Evolutionary conservation across 2,329 filamentous ascomycete genomes (phyloP), one percentile per base, ranked within the genome.

Genomic region (Huntiella savannae): DNA sequence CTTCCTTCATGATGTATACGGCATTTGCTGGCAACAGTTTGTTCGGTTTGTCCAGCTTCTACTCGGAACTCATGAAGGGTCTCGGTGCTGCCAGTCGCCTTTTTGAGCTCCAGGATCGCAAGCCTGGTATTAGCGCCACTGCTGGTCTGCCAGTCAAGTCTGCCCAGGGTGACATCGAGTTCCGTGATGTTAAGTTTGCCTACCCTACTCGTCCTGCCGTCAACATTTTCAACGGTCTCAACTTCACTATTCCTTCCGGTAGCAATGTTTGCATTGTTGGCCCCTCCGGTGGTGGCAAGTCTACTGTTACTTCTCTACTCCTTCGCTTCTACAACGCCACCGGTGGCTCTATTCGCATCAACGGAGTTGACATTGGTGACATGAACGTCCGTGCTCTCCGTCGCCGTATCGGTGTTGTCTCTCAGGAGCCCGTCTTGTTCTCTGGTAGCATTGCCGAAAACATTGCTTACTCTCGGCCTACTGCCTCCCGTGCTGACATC

Each of bases 21-120:
- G 88, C 84, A 3, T 96, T 78, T 60, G 75, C 76, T 5, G 76
- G 76, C 3, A 91, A 83, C 42, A 93, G 84, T 62, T 73, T 98
- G 52, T 94, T 96, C 54, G 91, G 91, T 3, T 68, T 98, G 1
- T 94, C 86, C 3, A 85, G 83, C 48, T 98, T 98, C 64, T 98
- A 95, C 62, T 94, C 87, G 0, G 91, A 98, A 59, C 70, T 98
- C 51, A 98, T 98, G 91, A 98, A 98, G 62, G 92, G 92, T 37
- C 88, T 94, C 3, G 91, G 92, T 56, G 91, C 91, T 37, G 91
- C 91, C n/a, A 93, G 82, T 56, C 81, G 91, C 50, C 69, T 98
- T 1, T 98, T 98, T 57, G 91, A 98, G 58, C 72, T 98, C 4
- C 87, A 96, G 59, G 91, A 98, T 60, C 79, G 91, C 52, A 69